Percentiles rank a stretch among this genome's conserved stretches.
Conservation (phyloP, 305 asterid genomes). For the Fraxinus xanthoxyloides region DNA sequence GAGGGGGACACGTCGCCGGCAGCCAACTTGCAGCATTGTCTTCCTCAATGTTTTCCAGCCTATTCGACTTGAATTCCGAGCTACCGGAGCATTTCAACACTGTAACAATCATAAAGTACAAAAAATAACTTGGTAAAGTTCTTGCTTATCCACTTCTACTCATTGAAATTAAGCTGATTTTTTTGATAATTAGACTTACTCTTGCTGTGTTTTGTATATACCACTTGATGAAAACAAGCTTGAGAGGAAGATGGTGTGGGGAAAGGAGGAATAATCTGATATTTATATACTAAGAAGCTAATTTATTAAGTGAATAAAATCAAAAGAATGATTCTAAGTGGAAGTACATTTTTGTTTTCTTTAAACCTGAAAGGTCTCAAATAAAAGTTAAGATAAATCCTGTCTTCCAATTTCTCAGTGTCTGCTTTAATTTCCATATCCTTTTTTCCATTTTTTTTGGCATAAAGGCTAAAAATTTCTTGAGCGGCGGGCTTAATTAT, state of each 20-base stretch:
- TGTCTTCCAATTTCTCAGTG: conserved; percentile 39
- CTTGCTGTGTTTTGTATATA: neutral
- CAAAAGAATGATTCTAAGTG: conserved; percentile 27
- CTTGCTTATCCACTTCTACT: neutral
- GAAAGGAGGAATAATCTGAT: neutral
- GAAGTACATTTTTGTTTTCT: conserved; percentile 16
- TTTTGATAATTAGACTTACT: conserved; percentile 25
- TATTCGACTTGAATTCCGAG: conserved; percentile 32
- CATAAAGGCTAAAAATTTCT: conserved; percentile 34
- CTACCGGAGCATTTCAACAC: conserved; percentile 26
- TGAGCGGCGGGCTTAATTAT: conserved; percentile 77
- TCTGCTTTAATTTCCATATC: conserved; percentile 7
- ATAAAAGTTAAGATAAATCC: conserved; percentile 34
- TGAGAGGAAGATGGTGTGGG: conserved; percentile 8
- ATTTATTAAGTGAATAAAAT: conserved; percentile 12
- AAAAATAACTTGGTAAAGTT: neutral
- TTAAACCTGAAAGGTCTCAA: conserved; percentile 26
- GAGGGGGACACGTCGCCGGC: conserved; percentile 55
- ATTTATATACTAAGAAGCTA: conserved; percentile 4
- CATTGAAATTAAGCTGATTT: neutral
- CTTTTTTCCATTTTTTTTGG: conserved; percentile 13
- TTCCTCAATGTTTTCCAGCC: conserved; percentile 68
- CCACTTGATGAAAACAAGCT: conserved; percentile 4
- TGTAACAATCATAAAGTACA: conserved; percentile 18
- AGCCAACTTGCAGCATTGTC: conserved; percentile 49